Percentiles rank a stretch among this genome's conserved stretches.
Conservation (phyloP, 805 yeast genomes). For the Kazachstania viticola region DNA sequence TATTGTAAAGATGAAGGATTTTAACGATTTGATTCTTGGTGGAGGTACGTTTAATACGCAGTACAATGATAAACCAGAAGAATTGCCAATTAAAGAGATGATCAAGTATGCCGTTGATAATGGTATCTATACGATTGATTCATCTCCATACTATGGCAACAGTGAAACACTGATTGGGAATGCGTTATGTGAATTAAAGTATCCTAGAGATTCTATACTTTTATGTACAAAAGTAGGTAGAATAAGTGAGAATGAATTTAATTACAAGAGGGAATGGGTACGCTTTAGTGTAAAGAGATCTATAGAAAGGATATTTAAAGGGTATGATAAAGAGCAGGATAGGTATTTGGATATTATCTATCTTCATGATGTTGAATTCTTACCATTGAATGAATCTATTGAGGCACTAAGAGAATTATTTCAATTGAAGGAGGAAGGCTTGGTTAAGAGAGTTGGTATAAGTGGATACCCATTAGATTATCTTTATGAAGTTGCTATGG, state of each 20-base stretch:
- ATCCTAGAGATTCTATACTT: slow-evolving; percentile 48
- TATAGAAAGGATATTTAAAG: slow-evolving; percentile 39
- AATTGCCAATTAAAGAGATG: slow-evolving; percentile 46
- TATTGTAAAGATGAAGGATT: slow-evolving; percentile 1
- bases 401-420: slow-evolving; percentile 55
- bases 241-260: slow-evolving; percentile 53
- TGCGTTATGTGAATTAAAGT: slow-evolving; percentile 36
- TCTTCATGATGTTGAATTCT: slow-evolving; percentile 85
- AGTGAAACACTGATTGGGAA: slow-evolving; percentile 67
- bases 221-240: slow-evolving; percentile 86
- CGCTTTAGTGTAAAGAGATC: slow-evolving; percentile 56
- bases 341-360: slow-evolving; percentile 69
- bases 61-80: slow-evolving; percentile 58
- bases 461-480: slow-evolving; percentile 81
- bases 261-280: slow-evolving; percentile 54
- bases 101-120: slow-evolving; percentile 45
- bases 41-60: slow-evolving; percentile 83
- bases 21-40: slow-evolving; percentile 47
- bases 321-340: slow-evolving; percentile 28
- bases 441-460: slow-evolving; percentile 56
- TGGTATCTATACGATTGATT: slow-evolving; percentile 74
- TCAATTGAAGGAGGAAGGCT: slow-evolving; percentile 50
- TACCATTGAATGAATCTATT: slow-evolving; percentile 38
- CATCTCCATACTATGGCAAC: slow-evolving; percentile 90
- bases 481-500: slow-evolving; percentile 40